These are phyloP conservation scores for Flaveria bidentis DNA, from an alignment of 129 eudicot genomes.

Conservation along the genomic window DNA sequence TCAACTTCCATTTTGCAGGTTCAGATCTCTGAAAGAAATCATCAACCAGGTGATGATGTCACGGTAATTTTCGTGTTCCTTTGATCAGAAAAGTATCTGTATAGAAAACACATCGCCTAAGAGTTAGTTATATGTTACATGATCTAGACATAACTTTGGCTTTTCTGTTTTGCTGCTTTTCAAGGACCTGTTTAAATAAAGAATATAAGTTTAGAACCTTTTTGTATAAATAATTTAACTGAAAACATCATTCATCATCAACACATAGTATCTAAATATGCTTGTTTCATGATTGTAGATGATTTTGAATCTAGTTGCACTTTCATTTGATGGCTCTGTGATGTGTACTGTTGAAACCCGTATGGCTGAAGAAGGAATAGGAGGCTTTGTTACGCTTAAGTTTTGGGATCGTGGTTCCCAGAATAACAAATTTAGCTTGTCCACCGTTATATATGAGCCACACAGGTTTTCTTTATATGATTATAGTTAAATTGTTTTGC, in stretches of 20 bases:
- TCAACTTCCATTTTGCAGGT: conserved; percentile 53
- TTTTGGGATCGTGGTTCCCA: conserved; percentile 71
- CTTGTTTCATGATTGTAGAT: conserved; percentile 51
- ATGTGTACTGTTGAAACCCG: conserved; percentile 90
- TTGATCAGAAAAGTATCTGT: neutral
- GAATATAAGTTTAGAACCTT: too few relatives aligned
- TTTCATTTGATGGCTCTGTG: conserved; percentile 78
- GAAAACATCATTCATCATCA: neutral
- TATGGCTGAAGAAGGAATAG: conserved; percentile 90
- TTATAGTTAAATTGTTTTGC: neutral
- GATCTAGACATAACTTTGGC: neutral
- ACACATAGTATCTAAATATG: neutral
- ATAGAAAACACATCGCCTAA: neutral
- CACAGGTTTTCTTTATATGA: conserved; percentile 59
- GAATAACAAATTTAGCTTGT: conserved; percentile 61
- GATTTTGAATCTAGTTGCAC: conserved; percentile 65
- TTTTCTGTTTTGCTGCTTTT: neutral
- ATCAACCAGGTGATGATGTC: conserved; percentile 89
- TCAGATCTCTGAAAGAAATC: conserved; percentile 89
- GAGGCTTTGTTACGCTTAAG: conserved; percentile 81
- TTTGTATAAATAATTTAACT: neutral
- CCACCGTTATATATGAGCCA: conserved; percentile 90
- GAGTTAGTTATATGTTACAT: neutral
- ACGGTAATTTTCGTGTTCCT: conserved; percentile 47
- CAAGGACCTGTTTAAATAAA: neutral